A percentile compares a stretch with the other conserved stretches of the same genome.
Evolutionary conservation across 768 basidiomycete species (phyloP).

Genomic region (Amyloporia xantha): DNA sequence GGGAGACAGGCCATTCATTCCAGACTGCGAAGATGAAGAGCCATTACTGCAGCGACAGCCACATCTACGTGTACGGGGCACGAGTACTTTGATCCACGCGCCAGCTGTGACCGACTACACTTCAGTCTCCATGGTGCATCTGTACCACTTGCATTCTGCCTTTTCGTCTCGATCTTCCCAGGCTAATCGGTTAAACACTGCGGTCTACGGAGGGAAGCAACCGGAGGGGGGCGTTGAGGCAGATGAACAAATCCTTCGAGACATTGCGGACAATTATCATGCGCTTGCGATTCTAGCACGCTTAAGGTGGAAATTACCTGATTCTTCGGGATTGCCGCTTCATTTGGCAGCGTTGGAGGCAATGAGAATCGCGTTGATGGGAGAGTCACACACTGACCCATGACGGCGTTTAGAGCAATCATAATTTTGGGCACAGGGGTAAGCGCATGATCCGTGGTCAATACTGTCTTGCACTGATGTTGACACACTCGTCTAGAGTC

Average conservation of each 20-base stretch:
- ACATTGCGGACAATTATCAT: constrained; percentile 63
- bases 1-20: constrained; percentile 18
- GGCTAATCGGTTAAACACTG: neutral
- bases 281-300: constrained; percentile 60
- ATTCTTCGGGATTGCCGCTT: constrained; percentile 55
- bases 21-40: constrained; percentile 26
- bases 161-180: constrained; percentile 18
- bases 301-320: constrained; percentile 42
- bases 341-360: constrained; percentile 68
- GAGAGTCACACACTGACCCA: neutral
- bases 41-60: constrained; percentile 26
- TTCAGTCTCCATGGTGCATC: constrained; percentile 45
- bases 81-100: constrained; percentile 52
- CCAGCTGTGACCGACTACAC: constrained; percentile 40
- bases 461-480: too few relatives aligned
- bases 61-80: constrained; percentile 47
- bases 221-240: constrained; percentile 19
- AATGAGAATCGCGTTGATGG: constrained; percentile 30
- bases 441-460: too few relatives aligned
- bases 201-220: neutral
- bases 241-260: constrained; percentile 31
- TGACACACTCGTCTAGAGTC: too few relatives aligned
- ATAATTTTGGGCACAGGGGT: too few relatives aligned
- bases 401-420: too few relatives aligned
- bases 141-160: constrained; percentile 52